Evolutionary conservation across 129 eudicot species (phyloP).

Genomic region (Sambucus nigra): DNA sequence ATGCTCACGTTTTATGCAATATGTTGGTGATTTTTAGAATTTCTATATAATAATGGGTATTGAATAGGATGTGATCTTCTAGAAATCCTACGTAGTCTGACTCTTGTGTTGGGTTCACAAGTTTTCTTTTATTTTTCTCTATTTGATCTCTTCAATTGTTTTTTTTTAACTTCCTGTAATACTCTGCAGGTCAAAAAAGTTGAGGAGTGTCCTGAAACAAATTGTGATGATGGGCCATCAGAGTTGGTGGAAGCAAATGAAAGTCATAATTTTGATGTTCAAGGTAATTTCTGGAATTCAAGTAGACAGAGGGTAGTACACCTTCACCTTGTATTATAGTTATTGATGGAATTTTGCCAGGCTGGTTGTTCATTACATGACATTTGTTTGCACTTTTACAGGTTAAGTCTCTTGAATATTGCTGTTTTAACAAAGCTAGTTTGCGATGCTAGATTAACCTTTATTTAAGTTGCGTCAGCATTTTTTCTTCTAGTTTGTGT

Average conservation of each 20-base stretch:
- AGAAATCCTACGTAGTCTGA: not conserved
- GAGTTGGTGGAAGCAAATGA: slow-evolving; percentile 31
- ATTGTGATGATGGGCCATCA: slow-evolving; percentile 14
- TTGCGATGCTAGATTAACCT: no score
- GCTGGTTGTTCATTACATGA: no score
- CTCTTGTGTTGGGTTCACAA: not conserved
- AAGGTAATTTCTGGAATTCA: slow-evolving; percentile 35
- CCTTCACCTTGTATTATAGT: not conserved
- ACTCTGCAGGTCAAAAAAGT: slow-evolving; percentile 48
- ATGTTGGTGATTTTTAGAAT: not conserved
- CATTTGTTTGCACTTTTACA: no score
- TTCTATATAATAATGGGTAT: not conserved
- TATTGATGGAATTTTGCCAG: no score
- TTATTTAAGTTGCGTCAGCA: no score
- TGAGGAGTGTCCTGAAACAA: slow-evolving; percentile 28
- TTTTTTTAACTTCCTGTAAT: not conserved
- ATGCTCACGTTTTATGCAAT: no score
- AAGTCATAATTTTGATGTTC: slow-evolving; percentile 23
- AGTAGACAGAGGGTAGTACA: not conserved
- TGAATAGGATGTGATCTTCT: not conserved
- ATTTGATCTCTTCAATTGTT: not conserved
- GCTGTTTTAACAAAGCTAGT: no score
- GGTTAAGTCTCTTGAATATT: no score
- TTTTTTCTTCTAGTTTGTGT: no score
- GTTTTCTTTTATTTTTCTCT: not conserved